Conservation (phyloP, 179 eudicot species). For the Amaranthus tricolor region DNA sequence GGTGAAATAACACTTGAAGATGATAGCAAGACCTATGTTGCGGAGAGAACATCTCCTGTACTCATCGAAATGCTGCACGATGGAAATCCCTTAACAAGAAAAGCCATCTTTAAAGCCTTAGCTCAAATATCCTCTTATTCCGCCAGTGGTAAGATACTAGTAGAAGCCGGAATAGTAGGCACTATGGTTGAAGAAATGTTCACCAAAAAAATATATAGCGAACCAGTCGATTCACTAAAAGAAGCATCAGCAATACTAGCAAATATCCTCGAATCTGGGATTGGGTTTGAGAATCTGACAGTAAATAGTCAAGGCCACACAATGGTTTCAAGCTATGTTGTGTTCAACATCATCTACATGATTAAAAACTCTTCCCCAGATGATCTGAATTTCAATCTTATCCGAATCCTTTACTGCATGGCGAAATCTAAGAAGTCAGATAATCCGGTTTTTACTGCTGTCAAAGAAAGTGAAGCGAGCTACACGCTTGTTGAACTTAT, state of each 20-base stretch:
- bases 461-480: conserved; percentile 74
- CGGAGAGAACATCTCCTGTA: conserved; percentile 59
- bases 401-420: conserved; percentile 57
- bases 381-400: conserved; percentile 57
- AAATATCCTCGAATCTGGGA: conserved; percentile 69
- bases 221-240: conserved; percentile 46
- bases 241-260: conserved; percentile 76
- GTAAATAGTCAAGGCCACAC: conserved; percentile 51
- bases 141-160: conserved; percentile 48
- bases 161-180: conserved; percentile 62
- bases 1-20: conserved; percentile 63
- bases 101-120: conserved; percentile 62
- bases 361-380: conserved; percentile 56
- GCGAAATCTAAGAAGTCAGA: conserved; percentile 44
- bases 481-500: conserved; percentile 59
- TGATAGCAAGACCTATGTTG: conserved; percentile 54
- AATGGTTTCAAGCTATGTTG: conserved; percentile 51
- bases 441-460: conserved; percentile 48
- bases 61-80: conserved; percentile 65
- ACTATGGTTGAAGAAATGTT: conserved; percentile 65
- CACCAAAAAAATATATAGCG: conserved; percentile 36
- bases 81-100: conserved; percentile 46
- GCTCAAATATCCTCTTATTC: conserved; percentile 56
- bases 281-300: conserved; percentile 42
- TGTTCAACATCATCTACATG: conserved; percentile 51